Evolutionary conservation across 371 early-diverging fungal genomes (phyloP).

Genomic region (Haplosporangium sp.): DNA sequence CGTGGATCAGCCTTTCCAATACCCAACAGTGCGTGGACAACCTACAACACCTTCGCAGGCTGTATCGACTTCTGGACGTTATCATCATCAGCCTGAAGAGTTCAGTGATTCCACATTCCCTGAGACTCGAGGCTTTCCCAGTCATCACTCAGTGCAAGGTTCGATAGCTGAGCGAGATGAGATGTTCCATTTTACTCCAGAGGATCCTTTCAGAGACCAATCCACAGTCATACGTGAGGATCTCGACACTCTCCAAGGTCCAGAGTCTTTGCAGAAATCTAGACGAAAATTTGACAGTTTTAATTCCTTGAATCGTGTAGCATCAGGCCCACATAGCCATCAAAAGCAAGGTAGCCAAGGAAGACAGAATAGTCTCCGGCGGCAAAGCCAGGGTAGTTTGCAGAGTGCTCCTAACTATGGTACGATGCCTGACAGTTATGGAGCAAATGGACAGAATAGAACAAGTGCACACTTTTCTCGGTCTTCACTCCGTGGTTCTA

Average conservation of each 20-base stretch:
- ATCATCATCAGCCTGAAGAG: constrained; percentile 4
- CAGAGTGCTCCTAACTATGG: not conserved
- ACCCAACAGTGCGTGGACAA: not conserved
- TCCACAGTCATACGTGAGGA: not conserved
- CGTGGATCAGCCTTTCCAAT: constrained; percentile 32
- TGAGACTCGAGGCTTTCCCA: constrained; percentile 1
- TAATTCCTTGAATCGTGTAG: constrained; percentile 11
- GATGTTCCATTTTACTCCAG: constrained; percentile 23
- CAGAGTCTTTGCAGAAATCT: not conserved
- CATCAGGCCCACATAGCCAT: not conserved
- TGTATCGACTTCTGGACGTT: too few species aligned
- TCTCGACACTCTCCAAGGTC: not conserved
- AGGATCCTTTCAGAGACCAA: constrained; percentile 25
- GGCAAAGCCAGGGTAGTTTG: not conserved
- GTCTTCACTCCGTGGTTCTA: not conserved
- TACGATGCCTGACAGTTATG: not conserved
- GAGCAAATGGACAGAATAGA: not conserved
- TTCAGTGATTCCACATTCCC: not conserved
- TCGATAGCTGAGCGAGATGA: constrained; percentile 9
- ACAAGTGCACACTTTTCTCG: not conserved
- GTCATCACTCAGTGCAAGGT: not conserved
- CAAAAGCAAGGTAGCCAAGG: constrained; percentile 14
- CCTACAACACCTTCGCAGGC: not conserved
- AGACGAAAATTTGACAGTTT: constrained; percentile 9
- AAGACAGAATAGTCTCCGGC: constrained; percentile 2